These are phyloP conservation scores for Cyberlindnera mrakii DNA, from an alignment of 805 yeast species.

Conservation along the genomic window DNA sequence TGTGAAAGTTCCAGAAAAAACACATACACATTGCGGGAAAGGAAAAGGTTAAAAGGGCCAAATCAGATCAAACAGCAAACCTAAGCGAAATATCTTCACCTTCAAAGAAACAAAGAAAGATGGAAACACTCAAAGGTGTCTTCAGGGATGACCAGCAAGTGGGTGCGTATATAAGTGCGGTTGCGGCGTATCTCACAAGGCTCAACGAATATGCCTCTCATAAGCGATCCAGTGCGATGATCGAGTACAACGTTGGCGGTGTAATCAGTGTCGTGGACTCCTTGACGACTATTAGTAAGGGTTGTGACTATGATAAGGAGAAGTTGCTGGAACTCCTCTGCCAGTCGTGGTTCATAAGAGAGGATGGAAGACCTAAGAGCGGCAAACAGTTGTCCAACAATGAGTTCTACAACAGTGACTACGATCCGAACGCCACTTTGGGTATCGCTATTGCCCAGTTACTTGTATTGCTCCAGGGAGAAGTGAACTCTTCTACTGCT, in stretches of 20 bases:
- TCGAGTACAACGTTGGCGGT: constrained; percentile 40
- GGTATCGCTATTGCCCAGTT: constrained; percentile 12
- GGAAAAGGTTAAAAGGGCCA: too few species aligned
- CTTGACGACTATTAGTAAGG: constrained; percentile 2
- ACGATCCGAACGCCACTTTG: constrained; percentile 15
- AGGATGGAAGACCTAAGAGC: constrained; percentile 6
- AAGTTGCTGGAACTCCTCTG: constrained; percentile 3
- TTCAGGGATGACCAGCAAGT: constrained; percentile 5
- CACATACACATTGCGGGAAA: too few species aligned
- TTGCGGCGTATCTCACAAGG: constrained; percentile 7
- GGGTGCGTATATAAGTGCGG: constrained; percentile 8
- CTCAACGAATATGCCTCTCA: constrained; percentile 9
- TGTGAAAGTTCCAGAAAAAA: background rate
- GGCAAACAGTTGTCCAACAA: background rate
- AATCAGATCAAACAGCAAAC: background rate
- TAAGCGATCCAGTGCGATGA: constrained; percentile 4
- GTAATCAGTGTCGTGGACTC: constrained; percentile 27
- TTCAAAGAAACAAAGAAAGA: background rate
- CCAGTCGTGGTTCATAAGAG: constrained; percentile 12
- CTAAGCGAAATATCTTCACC: background rate
- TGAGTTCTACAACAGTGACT: constrained; percentile 12
- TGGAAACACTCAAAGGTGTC: constrained; percentile 4
- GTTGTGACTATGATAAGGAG: background rate
- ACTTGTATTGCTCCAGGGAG: constrained; percentile 3
- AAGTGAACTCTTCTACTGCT: constrained; percentile 1